Percentiles rank a stretch among this genome's conserved stretches.
Conservation (phyloP, 148 eudicot genomes). For the Rhododendron williamsianum region DNA sequence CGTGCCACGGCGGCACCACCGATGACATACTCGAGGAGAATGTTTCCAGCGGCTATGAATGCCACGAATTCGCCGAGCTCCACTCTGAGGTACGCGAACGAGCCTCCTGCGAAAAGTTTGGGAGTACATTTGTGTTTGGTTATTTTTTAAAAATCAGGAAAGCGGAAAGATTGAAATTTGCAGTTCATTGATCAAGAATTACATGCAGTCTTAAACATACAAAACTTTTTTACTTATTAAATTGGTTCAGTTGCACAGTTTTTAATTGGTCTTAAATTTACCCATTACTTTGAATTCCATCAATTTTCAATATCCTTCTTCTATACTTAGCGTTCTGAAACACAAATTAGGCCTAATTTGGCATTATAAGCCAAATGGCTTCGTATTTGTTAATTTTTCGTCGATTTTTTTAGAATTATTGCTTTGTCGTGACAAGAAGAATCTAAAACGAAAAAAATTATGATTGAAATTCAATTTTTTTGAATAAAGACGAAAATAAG, state of each 20-base stretch:
- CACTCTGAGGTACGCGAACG: constrained; percentile 58
- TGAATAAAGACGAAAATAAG: no score
- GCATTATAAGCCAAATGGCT: no score
- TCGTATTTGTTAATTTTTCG: no score
- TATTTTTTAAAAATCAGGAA: background rate
- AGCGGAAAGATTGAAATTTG: background rate
- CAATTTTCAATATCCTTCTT: background rate
- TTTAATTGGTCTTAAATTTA: background rate
- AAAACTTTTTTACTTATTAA: background rate
- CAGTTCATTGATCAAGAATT: background rate
- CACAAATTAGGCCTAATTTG: no score
- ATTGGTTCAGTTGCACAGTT: background rate
- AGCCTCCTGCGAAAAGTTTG: background rate
- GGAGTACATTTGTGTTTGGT: background rate
- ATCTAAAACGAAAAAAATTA: no score
- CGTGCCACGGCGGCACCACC: constrained; percentile 54
- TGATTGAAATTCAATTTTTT: no score
- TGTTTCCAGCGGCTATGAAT: constrained; percentile 75
- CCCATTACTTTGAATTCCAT: background rate
- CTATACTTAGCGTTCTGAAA: no score
- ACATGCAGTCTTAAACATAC: background rate
- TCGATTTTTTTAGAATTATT: no score
- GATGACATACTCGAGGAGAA: constrained; percentile 48
- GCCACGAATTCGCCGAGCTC: constrained; percentile 75
- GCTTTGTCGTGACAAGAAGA: no score